Percentiles rank a stretch among this genome's conserved stretches.
Evolutionary conservation across 768 basidiomycete species (phyloP).

Genomic region (Calocybe indica): DNA sequence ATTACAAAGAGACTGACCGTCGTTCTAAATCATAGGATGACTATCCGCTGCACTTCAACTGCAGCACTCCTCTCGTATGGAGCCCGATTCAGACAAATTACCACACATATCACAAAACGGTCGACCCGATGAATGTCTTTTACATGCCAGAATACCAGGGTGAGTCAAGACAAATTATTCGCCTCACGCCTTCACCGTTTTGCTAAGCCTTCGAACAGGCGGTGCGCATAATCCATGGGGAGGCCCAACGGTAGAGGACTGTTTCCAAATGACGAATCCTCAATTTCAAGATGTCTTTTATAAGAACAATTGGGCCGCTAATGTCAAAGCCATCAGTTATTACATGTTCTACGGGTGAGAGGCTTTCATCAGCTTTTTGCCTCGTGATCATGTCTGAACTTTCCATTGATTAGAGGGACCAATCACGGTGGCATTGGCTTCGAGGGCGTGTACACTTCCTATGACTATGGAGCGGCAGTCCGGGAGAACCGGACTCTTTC

Average conservation of each 20-base stretch:
- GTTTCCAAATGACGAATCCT: slow-evolving; percentile 51
- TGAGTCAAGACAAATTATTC: slow-evolving; percentile 47
- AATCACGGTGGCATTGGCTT: slow-evolving; percentile 81
- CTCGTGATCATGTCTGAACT: neutral
- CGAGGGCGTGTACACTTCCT: slow-evolving; percentile 73
- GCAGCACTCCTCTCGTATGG: slow-evolving; percentile 67
- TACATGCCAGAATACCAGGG: slow-evolving; percentile 77
- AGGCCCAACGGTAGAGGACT: too few species aligned
- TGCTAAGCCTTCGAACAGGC: too few species aligned
- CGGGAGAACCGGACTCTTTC: slow-evolving; percentile 62
- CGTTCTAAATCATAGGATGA: slow-evolving; percentile 72
- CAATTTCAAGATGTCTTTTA: slow-evolving; percentile 80
- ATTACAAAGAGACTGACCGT: slow-evolving; percentile 50
- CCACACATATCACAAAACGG: slow-evolving; percentile 52
- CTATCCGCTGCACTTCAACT: slow-evolving; percentile 78
- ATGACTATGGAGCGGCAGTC: slow-evolving; percentile 76
- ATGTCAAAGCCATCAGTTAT: slow-evolving; percentile 76
- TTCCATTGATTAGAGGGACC: slow-evolving; percentile 52
- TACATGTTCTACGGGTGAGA: slow-evolving; percentile 80
- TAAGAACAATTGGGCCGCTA: slow-evolving; percentile 70
- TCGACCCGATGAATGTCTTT: slow-evolving; percentile 50
- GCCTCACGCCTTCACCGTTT: too few species aligned
- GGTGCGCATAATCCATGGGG: too few species aligned
- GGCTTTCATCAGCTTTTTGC: neutral
- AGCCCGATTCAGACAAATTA: slow-evolving; percentile 57